Percentiles rank a stretch among this genome's conserved stretches.
phyloP scores from a whole-genome alignment of 2,329 filamentous ascomycete genomes.

The Diaporthe sp. region DNA sequence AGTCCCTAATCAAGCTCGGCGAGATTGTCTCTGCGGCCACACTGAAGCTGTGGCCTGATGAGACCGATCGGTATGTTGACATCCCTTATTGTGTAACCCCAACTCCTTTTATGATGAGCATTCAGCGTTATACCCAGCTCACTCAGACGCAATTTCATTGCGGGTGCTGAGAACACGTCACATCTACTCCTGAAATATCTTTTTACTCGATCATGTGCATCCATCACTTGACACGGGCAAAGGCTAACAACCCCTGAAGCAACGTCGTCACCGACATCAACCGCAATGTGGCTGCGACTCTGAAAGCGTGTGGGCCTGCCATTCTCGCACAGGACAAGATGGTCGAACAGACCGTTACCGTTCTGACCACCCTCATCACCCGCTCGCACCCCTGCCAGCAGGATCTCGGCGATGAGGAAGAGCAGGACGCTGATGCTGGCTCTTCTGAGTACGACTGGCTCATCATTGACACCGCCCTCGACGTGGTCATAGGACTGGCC shows the following conservation, averaged over 20 bases:
- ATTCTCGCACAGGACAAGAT: constrained; percentile 81
- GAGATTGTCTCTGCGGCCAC: constrained; percentile 89
- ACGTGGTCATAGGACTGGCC: constrained; percentile 88
- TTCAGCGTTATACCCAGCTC: constrained; percentile 98
- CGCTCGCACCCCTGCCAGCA: constrained; percentile 94
- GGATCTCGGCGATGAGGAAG: constrained; percentile 86
- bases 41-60: constrained; percentile 87
- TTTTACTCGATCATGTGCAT: constrained; percentile 47
- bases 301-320: constrained; percentile 91
- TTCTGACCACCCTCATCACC: constrained; percentile 84
- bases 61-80: constrained; percentile 88
- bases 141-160: constrained; percentile 89
- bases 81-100: constrained; percentile 38
- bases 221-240: constrained; percentile 40
- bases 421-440: constrained; percentile 81
- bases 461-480: constrained; percentile 92
- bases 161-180: constrained; percentile 91
- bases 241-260: constrained; percentile 66
- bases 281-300: constrained; percentile 88
- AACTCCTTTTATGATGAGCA: constrained; percentile 79
- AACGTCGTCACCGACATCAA: constrained; percentile 95
- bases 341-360: constrained; percentile 81
- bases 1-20: constrained; percentile 86
- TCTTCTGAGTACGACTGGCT: constrained; percentile 98
- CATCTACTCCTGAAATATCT: constrained; percentile 62